Evolutionary conservation across 345 rosid species (phyloP), one percentile per base, ranked within the genome.

Genomic region (Draba incana): DNA sequence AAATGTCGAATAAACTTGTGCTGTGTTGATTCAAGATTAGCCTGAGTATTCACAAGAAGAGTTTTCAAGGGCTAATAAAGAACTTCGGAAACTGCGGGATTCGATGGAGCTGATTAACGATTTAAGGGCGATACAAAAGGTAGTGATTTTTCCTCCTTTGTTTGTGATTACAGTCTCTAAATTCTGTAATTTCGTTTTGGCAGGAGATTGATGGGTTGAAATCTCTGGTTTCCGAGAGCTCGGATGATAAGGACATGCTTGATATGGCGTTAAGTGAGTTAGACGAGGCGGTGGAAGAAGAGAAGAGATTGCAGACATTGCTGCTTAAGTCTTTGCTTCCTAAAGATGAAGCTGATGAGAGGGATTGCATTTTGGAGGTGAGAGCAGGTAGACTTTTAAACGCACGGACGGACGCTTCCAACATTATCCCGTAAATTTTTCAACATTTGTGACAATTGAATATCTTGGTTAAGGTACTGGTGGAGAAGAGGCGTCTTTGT

Each of bases 281-380:
- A 78, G 66, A 58, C 49, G 83, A 75, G 50, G 89, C 90, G 11
- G 10, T 65, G 25, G 83, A 78, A 61, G 93, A 85, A 68, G 92
- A 92, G 81, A 87, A 84, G 72, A 84, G 85, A 70, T 59, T 88
- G 80, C 97, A 85, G 75, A 78, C 67, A 73, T 75, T 82, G 81
- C 74, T 94, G 73, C 93, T 92, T 51, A 85, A 81, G 84, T 84
- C 86, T 15, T 79, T 92, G 64, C 93, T 94, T 69, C 98, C 99
- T n/a, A 89, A 81, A 74, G 99, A 94, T 74, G 99, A 92, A 73
- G 99, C 98, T n/a, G 97, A 94, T 76, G 96, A 85, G 82, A 86
- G 96, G 82, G 92, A 78, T 79, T 82, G 90, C 75, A 92, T 94
- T 85, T 73, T 91, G 88, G 99, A 94, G 89, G 99, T 94, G 82